These are phyloP conservation scores for Termitomyces eurrhizus DNA, from an alignment of 768 basidiomycete genomes.

Conservation along the genomic window DNA sequence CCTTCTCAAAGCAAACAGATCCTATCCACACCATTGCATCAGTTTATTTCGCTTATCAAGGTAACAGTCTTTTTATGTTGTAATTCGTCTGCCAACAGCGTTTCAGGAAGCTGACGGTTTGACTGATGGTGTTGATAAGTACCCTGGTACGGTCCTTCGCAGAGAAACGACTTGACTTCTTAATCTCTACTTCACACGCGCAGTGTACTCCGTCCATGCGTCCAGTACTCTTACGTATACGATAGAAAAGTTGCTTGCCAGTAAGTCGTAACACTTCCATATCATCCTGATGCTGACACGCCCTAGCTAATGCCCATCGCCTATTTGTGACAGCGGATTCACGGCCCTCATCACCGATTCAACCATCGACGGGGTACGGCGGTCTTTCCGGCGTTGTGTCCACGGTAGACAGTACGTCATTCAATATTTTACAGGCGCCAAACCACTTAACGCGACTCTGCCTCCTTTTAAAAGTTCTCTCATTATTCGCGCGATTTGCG, in stretches of 20 bases:
- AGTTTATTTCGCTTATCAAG: slow-evolving; percentile 73
- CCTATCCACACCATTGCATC: slow-evolving; percentile 59
- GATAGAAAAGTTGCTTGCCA: slow-evolving; percentile 78
- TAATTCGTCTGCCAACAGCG: not conserved
- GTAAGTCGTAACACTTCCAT: slow-evolving; percentile 37
- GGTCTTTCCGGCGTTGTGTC: slow-evolving; percentile 76
- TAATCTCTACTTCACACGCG: not conserved
- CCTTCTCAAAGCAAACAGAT: slow-evolving; percentile 81
- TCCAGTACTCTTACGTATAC: slow-evolving; percentile 63
- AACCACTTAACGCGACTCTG: not conserved
- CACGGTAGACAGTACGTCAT: slow-evolving; percentile 67
- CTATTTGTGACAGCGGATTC: slow-evolving; percentile 74
- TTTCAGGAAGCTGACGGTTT: slow-evolving; percentile 65
- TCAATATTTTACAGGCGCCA: not conserved
- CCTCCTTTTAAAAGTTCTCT: slow-evolving; percentile 54
- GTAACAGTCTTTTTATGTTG: slow-evolving; percentile 26
- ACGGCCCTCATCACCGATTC: slow-evolving; percentile 44
- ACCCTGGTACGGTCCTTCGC: slow-evolving; percentile 52
- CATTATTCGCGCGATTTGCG: slow-evolving; percentile 72
- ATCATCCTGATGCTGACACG: slow-evolving; percentile 4
- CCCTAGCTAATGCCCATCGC: slow-evolving; percentile 70
- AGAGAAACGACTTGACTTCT: not conserved
- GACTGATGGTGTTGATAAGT: slow-evolving; percentile 75
- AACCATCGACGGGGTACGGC: slow-evolving; percentile 37
- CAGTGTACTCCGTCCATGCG: slow-evolving; percentile 74